Base-by-base conservation (phyloP, 179 eudicot species). In the Silene coronaria region DNA sequence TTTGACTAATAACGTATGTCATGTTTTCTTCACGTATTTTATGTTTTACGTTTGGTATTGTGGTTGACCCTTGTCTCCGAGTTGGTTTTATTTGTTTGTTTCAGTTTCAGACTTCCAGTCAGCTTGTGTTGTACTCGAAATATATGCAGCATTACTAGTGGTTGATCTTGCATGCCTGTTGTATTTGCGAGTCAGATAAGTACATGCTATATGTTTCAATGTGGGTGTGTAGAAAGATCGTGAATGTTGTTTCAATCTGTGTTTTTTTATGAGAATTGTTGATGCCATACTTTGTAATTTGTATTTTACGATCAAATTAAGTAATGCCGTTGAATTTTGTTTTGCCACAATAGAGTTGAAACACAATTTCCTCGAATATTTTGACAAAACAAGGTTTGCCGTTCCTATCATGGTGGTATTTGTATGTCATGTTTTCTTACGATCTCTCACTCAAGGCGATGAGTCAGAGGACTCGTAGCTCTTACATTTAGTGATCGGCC, bases 1-100 rank as follows among this genome's bases (percentile, higher is more conserved):
- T 91, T 90, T 78, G 87, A 90, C 86, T 83, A 91, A 51, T 72
- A 64, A 76, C 23, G 21, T 22, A 22, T 30, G 72, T 46, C 36
- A 7, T 69, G 13, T 63, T 32, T n/a, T 67, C 22, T 67, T 57
- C 3, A 22, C 16, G 21, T 19, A 3, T 75, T 38, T 30, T 21
- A 22, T 59, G 62, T 28, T 76, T 86, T 58, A 60, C 12, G 0
- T n/a, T n/a, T n/a, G n/a, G 45, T 63, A 61, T 57, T 72, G 32
- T 79, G 77, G 23, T 58, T 0, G 14, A 14, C 60, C 57, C 53
- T 80, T 63, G 77, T 69, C 81, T 24, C 72, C 57, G 14, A 76
- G 80, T 72, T 80, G 81, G 63, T 74, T 70, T 6, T 22, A 19
- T 46, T 70, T 10, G 61, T 57, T 77, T 70, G 73, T 55, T 81